Percentiles rank a stretch among this genome's conserved stretches.
These are phyloP conservation scores for Alternaria sp. DNA, from an alignment of 2,329 filamentous ascomycete genomes.

Conservation along the genomic window DNA sequence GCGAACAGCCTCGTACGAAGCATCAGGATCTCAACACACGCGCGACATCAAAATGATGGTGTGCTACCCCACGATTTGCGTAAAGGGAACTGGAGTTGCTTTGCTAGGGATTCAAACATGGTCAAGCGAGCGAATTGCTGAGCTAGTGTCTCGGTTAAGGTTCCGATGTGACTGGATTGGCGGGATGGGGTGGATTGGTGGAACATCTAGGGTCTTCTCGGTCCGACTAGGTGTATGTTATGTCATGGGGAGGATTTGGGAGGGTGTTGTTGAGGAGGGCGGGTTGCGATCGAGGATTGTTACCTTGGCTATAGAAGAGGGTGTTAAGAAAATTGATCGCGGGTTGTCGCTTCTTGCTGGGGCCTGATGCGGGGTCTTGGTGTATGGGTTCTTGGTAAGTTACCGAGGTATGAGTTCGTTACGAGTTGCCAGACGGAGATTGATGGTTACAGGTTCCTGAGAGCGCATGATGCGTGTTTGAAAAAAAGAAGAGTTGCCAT, in stretches of 20 bases:
- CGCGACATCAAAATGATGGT: conserved; percentile 9
- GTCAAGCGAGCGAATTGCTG: conserved; percentile 11
- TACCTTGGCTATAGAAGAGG: not conserved
- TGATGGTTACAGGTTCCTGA: not conserved
- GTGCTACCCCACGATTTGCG: conserved; percentile 26
- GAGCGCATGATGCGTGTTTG: not conserved
- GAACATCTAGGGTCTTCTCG: conserved; percentile 4
- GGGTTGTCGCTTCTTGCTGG: not conserved
- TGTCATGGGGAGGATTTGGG: not conserved
- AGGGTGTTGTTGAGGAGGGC: not conserved
- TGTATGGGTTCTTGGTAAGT: not conserved
- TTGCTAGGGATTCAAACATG: conserved; percentile 6
- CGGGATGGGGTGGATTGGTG: conserved; percentile 6
- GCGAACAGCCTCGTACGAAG: not conserved
- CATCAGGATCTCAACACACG: not conserved
- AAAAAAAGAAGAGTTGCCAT: not conserved
- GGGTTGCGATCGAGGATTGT: not conserved
- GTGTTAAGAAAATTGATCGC: not conserved
- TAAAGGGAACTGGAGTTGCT: conserved; percentile 18
- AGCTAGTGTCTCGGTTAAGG: not conserved
- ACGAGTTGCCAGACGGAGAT: not conserved
- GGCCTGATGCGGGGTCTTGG: not conserved
- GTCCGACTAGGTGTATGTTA: conserved; percentile 1
- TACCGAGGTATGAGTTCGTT: not conserved
- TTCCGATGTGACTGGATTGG: not conserved